These are phyloP conservation scores for Scheffersomyces illinoinensis DNA, from an alignment of 1,139 yeast genomes.

Conservation along the genomic window DNA sequence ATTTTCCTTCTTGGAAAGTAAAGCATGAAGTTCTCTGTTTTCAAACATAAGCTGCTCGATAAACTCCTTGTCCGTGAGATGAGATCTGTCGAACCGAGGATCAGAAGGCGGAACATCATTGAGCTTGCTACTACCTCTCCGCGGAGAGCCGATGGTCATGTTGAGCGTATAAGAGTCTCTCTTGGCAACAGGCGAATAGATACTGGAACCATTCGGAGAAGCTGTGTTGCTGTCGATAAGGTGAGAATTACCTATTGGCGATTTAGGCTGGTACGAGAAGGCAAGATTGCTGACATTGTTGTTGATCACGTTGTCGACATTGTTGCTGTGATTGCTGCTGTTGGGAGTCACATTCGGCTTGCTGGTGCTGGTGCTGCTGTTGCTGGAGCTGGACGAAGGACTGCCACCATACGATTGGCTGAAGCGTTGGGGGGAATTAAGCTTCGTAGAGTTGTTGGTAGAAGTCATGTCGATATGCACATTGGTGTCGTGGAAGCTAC, in stretches of 20 bases:
- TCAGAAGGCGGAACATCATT: constrained; percentile 35
- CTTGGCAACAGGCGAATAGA: background rate
- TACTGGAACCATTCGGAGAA: background rate
- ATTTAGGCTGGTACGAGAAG: background rate
- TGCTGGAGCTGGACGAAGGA: background rate
- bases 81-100: constrained; percentile 35
- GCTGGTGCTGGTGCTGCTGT: background rate
- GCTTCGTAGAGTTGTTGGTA: background rate
- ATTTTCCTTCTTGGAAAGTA: constrained; percentile 1
- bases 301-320: background rate
- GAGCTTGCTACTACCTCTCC: background rate
- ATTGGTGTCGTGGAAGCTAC: background rate
- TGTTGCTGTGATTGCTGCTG: background rate
- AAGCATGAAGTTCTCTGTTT: constrained; percentile 31
- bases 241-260: background rate
- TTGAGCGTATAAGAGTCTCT: background rate
- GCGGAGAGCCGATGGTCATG: background rate
- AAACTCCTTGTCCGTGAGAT: constrained; percentile 30
- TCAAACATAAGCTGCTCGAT: constrained; percentile 41
- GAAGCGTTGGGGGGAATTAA: background rate
- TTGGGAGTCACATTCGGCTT: background rate
- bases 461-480: background rate
- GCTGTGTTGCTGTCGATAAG: background rate
- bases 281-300: background rate
- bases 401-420: background rate